Percentiles rank a stretch among this genome's conserved stretches.
Evolutionary conservation across 1,284 basidiomycete genomes (phyloP).

Genomic region (Afroboletus lepidellus): DNA sequence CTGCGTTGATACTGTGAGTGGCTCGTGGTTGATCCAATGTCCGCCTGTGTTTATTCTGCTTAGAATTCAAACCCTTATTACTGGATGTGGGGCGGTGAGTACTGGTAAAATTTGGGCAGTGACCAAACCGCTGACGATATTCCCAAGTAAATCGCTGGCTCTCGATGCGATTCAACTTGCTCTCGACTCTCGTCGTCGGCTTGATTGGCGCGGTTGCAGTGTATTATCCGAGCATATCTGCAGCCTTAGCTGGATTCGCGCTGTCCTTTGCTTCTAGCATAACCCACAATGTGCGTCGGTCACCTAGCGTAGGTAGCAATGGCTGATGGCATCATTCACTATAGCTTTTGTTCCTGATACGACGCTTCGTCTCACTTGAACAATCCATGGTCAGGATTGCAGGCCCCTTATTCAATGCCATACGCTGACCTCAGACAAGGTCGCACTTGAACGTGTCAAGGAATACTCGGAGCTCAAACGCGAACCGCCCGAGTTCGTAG

Average conservation of each 20-base stretch:
- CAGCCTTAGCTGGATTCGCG: constrained; percentile 81
- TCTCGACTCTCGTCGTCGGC: constrained; percentile 73
- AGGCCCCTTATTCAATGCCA: background rate
- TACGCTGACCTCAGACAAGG: constrained; percentile 40
- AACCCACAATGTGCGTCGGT: constrained; percentile 61
- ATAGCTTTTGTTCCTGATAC: constrained; percentile 55
- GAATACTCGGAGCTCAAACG: constrained; percentile 81
- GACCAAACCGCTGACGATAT: constrained; percentile 1
- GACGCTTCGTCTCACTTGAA: constrained; percentile 81
- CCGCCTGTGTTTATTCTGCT: constrained; percentile 1
- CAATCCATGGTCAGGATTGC: constrained; percentile 75
- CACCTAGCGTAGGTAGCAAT: constrained; percentile 7
- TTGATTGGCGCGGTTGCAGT: constrained; percentile 70
- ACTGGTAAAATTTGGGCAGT: background rate
- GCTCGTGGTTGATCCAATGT: background rate
- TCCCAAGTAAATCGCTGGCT: constrained; percentile 74
- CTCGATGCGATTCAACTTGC: constrained; percentile 78
- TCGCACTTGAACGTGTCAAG: constrained; percentile 89
- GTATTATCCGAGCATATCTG: constrained; percentile 67
- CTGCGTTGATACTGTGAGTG: constrained; percentile 74
- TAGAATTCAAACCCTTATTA: constrained; percentile 79
- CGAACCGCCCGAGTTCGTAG: constrained; percentile 79
- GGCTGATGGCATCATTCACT: constrained; percentile 29
- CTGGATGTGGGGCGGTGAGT: constrained; percentile 79
- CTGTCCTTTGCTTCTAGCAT: constrained; percentile 80